Base-by-base conservation (phyloP, 805 yeast genomes). In the Pichia thaimueangensis region DNA sequence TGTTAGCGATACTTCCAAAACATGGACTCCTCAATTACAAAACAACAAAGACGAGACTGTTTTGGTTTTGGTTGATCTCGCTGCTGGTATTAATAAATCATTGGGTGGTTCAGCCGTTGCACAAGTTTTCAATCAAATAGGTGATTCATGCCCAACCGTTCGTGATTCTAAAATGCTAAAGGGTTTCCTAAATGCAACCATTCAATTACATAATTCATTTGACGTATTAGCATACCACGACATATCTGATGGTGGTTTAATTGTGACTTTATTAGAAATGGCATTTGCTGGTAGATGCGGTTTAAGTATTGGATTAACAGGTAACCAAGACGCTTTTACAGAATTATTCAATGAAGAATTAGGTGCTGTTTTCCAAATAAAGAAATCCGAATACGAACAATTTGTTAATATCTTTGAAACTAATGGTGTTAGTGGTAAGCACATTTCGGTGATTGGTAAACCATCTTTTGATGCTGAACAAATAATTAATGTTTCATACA, bases 201-300 rank as follows among this genome's bases (percentile, higher is more conserved):
- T 82, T 45, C 73, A 68, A n/a, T 71, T 93, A 56, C 99, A 93
- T 60, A 71, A 75, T 54, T 51, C 60, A 28, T 67, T 74, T 33
- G 71, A 76, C 39, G 89, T 93, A 12, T 71, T 81, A 58, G 85
- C 97, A 4, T 93, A 93, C 68, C 98, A 93, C 60, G 98, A 93
- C 64, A 74, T 91, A 57, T 86, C 96, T 19, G 98, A 93, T 63
- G 98, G 98, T 74, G 98, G 98, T 59, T 70, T 91, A 58, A 68
- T 89, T 45, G 80, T 84, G 34, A 81, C 97, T 9, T 69, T 86
- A 35, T 67, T 83, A 34, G 98, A 93, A 69, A 93, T 93, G 97
- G 95, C 96, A 0, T 93, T 93, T 67, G 96, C 97, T 35, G 89
- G 91, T 25, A 80, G 97, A 68, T 76, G 79, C 41, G 98, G 98